These are phyloP conservation scores for Rhodotorula graminis DNA, from an alignment of 768 basidiomycete species.

Conservation along the genomic window DNA sequence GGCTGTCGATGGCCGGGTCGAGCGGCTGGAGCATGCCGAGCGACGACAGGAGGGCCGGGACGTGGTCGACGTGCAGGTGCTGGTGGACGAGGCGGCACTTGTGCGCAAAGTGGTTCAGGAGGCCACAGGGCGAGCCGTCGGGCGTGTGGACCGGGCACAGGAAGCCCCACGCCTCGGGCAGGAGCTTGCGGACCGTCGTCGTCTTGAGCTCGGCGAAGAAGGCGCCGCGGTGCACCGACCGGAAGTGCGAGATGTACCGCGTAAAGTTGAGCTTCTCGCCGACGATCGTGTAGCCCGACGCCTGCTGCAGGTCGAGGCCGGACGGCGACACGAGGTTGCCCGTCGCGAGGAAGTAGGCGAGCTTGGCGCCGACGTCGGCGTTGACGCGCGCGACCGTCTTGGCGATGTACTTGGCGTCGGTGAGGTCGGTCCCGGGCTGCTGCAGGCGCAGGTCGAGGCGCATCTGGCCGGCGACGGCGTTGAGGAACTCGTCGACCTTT, in stretches of 20 bases:
- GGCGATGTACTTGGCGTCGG: slow-evolving; percentile 75
- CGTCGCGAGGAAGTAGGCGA: slow-evolving; percentile 93
- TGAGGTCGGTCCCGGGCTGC: slow-evolving; percentile 74
- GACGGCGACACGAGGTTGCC: slow-evolving; percentile 92
- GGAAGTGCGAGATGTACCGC: slow-evolving; percentile 96
- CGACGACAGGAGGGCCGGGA: slow-evolving; percentile 72
- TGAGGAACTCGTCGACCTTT: slow-evolving; percentile 82
- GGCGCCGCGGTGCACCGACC: slow-evolving; percentile 96
- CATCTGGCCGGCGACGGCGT: slow-evolving; percentile 59
- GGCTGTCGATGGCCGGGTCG: slow-evolving; percentile 71
- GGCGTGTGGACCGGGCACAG: slow-evolving; percentile 98
- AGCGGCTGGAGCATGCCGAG: slow-evolving; percentile 94
- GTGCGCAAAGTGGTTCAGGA: slow-evolving; percentile 91
- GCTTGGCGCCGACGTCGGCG: slow-evolving; percentile 82
- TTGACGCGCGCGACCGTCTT: slow-evolving; percentile 72
- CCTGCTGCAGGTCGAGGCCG: slow-evolving; percentile 93
- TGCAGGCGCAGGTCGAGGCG: slow-evolving; percentile 67
- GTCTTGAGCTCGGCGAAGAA: slow-evolving; percentile 99
- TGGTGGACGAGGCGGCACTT: slow-evolving; percentile 84
- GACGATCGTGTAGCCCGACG: slow-evolving; percentile 96
- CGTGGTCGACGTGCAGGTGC: slow-evolving; percentile 60
- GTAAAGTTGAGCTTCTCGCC: slow-evolving; percentile 99
- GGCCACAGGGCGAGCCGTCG: slow-evolving; percentile 94
- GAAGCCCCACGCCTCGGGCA: slow-evolving; percentile 99
- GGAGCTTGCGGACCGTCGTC: slow-evolving; percentile 88